Percentiles rank a stretch among this genome's conserved stretches.
These are phyloP conservation scores for Punctularia strigosozonata DNA, from an alignment of 768 basidiomycete genomes.

Conservation along the genomic window DNA sequence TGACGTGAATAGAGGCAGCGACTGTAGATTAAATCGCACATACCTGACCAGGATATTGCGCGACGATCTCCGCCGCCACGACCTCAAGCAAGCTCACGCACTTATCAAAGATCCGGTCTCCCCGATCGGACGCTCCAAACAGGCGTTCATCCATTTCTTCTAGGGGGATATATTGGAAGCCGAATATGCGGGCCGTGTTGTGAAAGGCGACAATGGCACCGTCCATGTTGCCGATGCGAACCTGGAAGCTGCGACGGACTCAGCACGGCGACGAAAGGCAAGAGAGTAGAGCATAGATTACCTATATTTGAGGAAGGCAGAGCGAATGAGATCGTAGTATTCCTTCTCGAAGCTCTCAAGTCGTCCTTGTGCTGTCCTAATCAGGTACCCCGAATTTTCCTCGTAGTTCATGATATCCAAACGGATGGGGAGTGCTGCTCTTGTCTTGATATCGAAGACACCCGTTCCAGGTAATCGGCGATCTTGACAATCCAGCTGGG, in stretches of 20 bases:
- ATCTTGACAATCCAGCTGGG: constrained; percentile 87
- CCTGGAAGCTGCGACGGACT: constrained; percentile 86
- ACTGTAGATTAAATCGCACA: constrained; percentile 10
- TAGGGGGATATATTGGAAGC: constrained; percentile 87
- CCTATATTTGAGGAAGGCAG: constrained; percentile 93
- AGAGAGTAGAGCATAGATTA: constrained; percentile 14
- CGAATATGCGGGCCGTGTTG: constrained; percentile 78
- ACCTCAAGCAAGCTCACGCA: constrained; percentile 62
- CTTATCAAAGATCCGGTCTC: constrained; percentile 64
- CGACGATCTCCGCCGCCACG: constrained; percentile 43
- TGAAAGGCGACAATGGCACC: constrained; percentile 85
- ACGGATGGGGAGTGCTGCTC: constrained; percentile 75
- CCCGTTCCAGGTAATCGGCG: constrained; percentile 75
- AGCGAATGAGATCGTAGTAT: constrained; percentile 88
- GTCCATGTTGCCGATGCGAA: constrained; percentile 93
- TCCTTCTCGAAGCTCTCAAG: constrained; percentile 84
- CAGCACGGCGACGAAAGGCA: too few relatives aligned
- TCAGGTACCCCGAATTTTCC: constrained; percentile 75
- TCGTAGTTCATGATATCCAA: constrained; percentile 77
- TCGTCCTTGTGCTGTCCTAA: constrained; percentile 48
- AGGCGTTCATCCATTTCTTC: constrained; percentile 79
- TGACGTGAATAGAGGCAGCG: constrained; percentile 2
- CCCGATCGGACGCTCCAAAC: constrained; percentile 53
- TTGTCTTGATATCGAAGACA: constrained; percentile 94
- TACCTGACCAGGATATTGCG: constrained; percentile 58